Percentiles rank a stretch among this genome's conserved stretches.
Conservation (phyloP, 2,329 filamentous ascomycete genomes). For the Fusarium robinianum region DNA sequence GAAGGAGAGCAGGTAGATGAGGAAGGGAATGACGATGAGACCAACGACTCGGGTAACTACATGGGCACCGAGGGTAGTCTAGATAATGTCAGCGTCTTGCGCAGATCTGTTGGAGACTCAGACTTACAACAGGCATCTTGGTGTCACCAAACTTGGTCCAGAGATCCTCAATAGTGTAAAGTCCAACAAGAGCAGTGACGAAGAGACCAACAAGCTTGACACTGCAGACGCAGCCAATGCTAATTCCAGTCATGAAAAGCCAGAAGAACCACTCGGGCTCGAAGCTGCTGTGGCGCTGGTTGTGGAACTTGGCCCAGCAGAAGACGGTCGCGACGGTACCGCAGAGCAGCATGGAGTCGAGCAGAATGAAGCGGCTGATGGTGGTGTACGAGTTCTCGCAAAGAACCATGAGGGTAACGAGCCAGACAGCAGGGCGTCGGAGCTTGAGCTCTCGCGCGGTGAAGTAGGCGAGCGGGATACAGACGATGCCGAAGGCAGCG, state of each 20-base stretch:
- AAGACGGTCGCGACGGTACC: slow-evolving; percentile 98
- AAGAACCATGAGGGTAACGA: slow-evolving; percentile 94
- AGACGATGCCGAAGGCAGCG: slow-evolving; percentile 88
- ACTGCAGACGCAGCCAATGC: slow-evolving; percentile 97
- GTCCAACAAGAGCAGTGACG: slow-evolving; percentile 88
- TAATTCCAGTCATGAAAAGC: slow-evolving; percentile 90
- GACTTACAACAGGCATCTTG: slow-evolving; percentile 80
- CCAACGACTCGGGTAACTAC: slow-evolving; percentile 79
- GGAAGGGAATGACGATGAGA: slow-evolving; percentile 83
- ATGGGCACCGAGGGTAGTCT: slow-evolving; percentile 73
- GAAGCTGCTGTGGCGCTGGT: slow-evolving; percentile 82
- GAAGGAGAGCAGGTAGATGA: slow-evolving; percentile 96
- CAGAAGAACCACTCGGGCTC: slow-evolving; percentile 91
- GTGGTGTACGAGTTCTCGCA: slow-evolving; percentile 99
- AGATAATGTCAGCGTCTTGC: slow-evolving; percentile 12
- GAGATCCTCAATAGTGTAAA: slow-evolving; percentile 95
- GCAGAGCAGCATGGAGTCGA: slow-evolving; percentile 98
- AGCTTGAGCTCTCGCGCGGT: slow-evolving; percentile 91
- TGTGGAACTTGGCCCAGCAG: slow-evolving; percentile 97
- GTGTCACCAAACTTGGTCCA: slow-evolving; percentile 98
- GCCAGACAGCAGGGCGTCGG: slow-evolving; percentile 85
- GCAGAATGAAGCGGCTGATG: slow-evolving; percentile 95
- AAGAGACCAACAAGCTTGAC: slow-evolving; percentile 99
- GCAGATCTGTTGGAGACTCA: neutral
- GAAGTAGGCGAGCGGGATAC: slow-evolving; percentile 91